Evolutionary conservation across 352 stramenopile species (phyloP), one percentile per base, ranked within the genome.

Genomic region (Phytophthora hibernalis): DNA sequence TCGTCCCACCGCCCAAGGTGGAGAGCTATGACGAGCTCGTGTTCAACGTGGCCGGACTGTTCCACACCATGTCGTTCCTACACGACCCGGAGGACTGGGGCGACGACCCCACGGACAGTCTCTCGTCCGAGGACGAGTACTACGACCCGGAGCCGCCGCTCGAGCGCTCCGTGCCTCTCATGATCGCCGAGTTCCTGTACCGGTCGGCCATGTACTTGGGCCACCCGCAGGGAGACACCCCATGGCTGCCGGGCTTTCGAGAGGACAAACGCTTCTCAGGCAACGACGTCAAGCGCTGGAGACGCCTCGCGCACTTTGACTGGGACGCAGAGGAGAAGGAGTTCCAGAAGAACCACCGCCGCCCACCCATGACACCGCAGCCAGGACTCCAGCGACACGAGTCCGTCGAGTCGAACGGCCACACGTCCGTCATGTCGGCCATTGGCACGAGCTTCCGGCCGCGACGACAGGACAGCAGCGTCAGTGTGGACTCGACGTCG

Each of bases 151-250:
- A 83, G 45, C 72, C 72, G 45, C 72, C 76, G 7, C 61, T 79
- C 0, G 82, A 91, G 64, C 78, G 80, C 9, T 92, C 84, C n/a
- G 74, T 89, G 66, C 74, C 79, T 54, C 77, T 93, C 63, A 86
- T 93, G 79, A 89, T 93, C 68, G 84, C 82, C 31, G 84, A 93
- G 69, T 93, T 93, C 44, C 77, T 93, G 13, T 88, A 89, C 60
- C 79, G 84, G 9, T 90, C 84, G 50, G 84, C 82, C 44, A 67
- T 90, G 45, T 90, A 85, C 63, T 54, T 93, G 20, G 84, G 84
- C 1, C 84, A 89, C 54, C 77, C 70, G 5, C 62, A 69, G 40
- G 65, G 64, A 13, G 72, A 81, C 48, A 78, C 79, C 13, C 77
- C 83, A 21, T 91, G 82, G 82, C 65, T 91, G 20, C 81, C 81